Evolutionary conservation across 2,329 filamentous ascomycete species (phyloP), one percentile per base, ranked within the genome.

Genomic region (Epichloe typhina): DNA sequence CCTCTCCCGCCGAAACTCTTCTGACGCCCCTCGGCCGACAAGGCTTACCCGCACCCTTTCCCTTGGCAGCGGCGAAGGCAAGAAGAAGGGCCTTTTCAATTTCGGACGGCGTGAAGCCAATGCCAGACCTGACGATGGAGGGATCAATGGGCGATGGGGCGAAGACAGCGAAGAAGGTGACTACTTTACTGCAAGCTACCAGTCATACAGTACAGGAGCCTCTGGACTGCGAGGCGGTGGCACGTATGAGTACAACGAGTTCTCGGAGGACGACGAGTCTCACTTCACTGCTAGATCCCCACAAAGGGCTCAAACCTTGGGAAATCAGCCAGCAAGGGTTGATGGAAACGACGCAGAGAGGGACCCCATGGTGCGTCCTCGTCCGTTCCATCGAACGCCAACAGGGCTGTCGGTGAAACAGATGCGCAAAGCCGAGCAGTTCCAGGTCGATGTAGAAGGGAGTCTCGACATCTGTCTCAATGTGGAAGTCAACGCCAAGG

Each of bases 391-490:
- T 57, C 81, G 85, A 41, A 82, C 81, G 5, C 83, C 85, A 2
- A 89, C 86, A 0, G 82, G 80, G 13, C 66, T 88, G 40, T 81
- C 79, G 23, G 67, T 71, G 2, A 86, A 83, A 61, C 75, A 83
- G 57, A 69, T 76, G 57, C 75, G 73, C 58, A 75, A 76, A 54
- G 65, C 72, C 2, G 72, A 75, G 40, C 71, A 72, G 17, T 72
- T 73, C 42, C 74, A 78, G 9, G 78, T 97, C 53, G 82, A 95
- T 61, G 73, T 96, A 0, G 80, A 93, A 62, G 85, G 84, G 33
- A 89, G 88, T 0, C 72, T 98, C 9, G 89, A 96, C 57, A 83
- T 98, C 37, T 86, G 82, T 47, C 69, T 98, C 42, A 95, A 96
- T 59, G 82, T 95, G 55, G 93, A 98, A 68, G 81, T 96, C 54